Percentiles rank a stretch among this genome's conserved stretches.
These are phyloP conservation scores for Leersia perrieri DNA, from an alignment of 176 grass and related monocot genomes.

Conservation along the genomic window DNA sequence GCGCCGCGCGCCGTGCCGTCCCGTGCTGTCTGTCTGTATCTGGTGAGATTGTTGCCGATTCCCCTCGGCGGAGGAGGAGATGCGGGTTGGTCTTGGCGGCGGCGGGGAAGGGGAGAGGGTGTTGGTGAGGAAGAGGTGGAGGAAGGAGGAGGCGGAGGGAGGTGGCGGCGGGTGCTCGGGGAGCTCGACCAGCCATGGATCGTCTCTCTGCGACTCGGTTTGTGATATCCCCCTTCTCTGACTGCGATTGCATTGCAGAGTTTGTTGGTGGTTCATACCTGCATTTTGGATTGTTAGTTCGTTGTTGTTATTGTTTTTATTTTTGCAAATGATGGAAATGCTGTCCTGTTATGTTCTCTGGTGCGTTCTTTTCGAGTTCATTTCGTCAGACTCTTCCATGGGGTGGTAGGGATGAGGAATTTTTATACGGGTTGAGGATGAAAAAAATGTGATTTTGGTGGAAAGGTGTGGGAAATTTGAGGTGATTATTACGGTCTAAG, in stretches of 20 bases:
- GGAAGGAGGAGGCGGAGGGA: not conserved
- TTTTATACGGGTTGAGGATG: not conserved
- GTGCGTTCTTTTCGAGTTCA: not conserved
- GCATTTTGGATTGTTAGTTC: not conserved
- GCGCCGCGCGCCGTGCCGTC: not conserved
- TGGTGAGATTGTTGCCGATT: not conserved
- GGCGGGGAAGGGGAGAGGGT: not conserved
- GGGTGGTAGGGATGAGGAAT: not conserved
- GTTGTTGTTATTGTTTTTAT: no score
- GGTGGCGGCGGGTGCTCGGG: conserved; percentile 18
- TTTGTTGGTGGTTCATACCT: not conserved
- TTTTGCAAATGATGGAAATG: not conserved
- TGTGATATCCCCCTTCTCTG: no score
- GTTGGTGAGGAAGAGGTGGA: not conserved
- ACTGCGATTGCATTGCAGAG: not conserved
- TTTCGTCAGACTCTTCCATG: not conserved
- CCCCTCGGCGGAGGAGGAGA: not conserved
- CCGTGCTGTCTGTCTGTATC: not conserved
- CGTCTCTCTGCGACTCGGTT: conserved; percentile 37
- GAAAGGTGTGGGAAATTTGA: not conserved
- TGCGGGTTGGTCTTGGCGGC: conserved; percentile 17
- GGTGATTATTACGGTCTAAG: not conserved
- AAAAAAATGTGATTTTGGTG: not conserved
- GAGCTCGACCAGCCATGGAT: conserved; percentile 27
- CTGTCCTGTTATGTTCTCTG: not conserved